Percentiles rank a stretch among this genome's conserved stretches.
Evolutionary conservation across 495 filamentous ascomycete genomes (phyloP).

Genomic region (Trichodelitschia bisporula): DNA sequence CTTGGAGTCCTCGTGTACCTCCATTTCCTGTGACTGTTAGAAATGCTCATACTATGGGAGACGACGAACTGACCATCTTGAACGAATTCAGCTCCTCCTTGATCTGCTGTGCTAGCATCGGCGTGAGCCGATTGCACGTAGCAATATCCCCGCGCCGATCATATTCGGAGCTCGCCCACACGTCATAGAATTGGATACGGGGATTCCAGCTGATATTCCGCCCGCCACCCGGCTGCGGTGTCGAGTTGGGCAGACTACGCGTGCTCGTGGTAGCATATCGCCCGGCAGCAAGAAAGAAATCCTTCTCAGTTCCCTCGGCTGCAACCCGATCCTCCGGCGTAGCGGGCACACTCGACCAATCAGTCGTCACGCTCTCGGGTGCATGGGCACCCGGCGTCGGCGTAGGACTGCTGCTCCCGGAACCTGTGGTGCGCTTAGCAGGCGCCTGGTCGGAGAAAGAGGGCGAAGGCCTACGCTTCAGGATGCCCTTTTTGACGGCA

Average conservation of each 20-base stretch:
- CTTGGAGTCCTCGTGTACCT: constrained; percentile 95
- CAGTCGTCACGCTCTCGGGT: constrained; percentile 44
- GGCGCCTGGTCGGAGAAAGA: neutral
- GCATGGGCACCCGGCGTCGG: constrained; percentile 39
- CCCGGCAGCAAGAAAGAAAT: constrained; percentile 59
- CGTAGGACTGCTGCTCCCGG: constrained; percentile 34
- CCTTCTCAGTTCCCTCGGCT: constrained; percentile 19
- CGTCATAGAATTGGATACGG: constrained; percentile 83
- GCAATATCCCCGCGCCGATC: constrained; percentile 90
- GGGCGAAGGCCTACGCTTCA: constrained; percentile 51
- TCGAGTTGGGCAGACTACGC: constrained; percentile 46
- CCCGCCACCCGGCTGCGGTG: constrained; percentile 37
- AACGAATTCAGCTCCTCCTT: constrained; percentile 98
- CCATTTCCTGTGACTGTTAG: constrained; percentile 58
- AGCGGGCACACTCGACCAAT: constrained; percentile 56
- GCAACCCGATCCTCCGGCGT: constrained; percentile 46
- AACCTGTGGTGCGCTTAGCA: constrained; percentile 20
- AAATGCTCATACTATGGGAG: constrained; percentile 9
- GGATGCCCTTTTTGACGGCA: constrained; percentile 74
- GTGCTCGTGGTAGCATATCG: constrained; percentile 33
- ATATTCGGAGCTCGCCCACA: constrained; percentile 87
- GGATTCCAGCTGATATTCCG: constrained; percentile 81
- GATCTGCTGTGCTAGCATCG: constrained; percentile 94
- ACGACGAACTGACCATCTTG: constrained; percentile 61
- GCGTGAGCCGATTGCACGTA: constrained; percentile 92